Conservation (phyloP, 345 rosid species). For the Hevea brasiliensis region DNA sequence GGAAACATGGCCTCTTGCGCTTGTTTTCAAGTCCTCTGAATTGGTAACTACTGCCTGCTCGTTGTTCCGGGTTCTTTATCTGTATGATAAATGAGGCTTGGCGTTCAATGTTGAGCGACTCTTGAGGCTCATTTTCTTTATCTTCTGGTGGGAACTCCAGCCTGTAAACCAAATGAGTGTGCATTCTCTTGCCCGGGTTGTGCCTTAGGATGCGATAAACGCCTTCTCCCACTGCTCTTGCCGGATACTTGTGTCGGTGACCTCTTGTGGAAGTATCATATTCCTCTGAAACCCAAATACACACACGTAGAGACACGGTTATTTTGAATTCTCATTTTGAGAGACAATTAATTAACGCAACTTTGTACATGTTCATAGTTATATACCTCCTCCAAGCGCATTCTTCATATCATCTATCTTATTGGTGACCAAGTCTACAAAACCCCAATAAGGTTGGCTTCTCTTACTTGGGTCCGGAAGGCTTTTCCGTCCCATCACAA, state of each 20-base stretch:
- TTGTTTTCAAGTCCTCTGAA: slow-evolving; percentile 59
- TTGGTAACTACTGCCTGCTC: slow-evolving; percentile 29
- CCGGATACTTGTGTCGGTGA: slow-evolving; percentile 42
- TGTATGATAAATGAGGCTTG: slow-evolving; percentile 72
- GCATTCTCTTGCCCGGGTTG: slow-evolving; percentile 42
- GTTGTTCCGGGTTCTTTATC: slow-evolving; percentile 56
- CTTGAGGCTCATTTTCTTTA: slow-evolving; percentile 54
- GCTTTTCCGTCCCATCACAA: slow-evolving; percentile 66
- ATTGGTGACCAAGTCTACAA: slow-evolving; percentile 66
- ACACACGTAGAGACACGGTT: no score
- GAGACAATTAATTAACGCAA: no score
- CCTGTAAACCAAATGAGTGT: slow-evolving; percentile 72
- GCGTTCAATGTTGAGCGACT: slow-evolving; percentile 57
- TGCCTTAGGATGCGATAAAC: slow-evolving; percentile 68
- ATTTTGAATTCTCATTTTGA: no score
- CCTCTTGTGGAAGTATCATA: slow-evolving; percentile 67
- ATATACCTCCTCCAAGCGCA: slow-evolving; percentile 62
- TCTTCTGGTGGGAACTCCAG: slow-evolving; percentile 55
- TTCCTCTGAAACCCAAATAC: slow-evolving; percentile 44
- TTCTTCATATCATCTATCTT: slow-evolving; percentile 50
- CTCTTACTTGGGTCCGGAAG: slow-evolving; percentile 65
- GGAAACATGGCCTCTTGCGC: slow-evolving; percentile 65
- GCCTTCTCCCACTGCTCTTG: slow-evolving; percentile 76
- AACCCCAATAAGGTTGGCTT: slow-evolving; percentile 70
- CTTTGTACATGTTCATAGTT: no score